Evolutionary conservation across 1,139 yeast species (phyloP).

Genomic region (Zygoascus meyerae): DNA sequence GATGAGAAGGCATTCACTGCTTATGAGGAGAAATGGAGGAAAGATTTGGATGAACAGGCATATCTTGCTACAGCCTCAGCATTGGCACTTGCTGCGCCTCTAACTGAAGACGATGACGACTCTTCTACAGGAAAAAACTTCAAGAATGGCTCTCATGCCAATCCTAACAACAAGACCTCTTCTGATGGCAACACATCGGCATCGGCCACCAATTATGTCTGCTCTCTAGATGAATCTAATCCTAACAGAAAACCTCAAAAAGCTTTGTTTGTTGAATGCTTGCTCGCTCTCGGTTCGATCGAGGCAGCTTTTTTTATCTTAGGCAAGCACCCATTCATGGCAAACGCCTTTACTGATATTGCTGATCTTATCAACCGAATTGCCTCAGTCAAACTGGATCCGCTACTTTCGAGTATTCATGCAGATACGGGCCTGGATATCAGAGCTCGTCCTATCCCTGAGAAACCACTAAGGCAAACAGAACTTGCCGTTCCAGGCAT

Average conservation of each 20-base stretch:
- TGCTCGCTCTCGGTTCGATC: slow-evolving; percentile 58
- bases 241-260: slow-evolving; percentile 28
- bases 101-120: slow-evolving; percentile 51
- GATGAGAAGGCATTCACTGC: slow-evolving; percentile 37
- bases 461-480: slow-evolving; percentile 4
- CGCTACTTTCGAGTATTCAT: slow-evolving; percentile 37
- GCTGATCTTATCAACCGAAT: slow-evolving; percentile 46
- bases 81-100: slow-evolving; percentile 81
- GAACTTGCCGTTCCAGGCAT: slow-evolving; percentile 1
- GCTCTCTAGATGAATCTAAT: slow-evolving; percentile 4
- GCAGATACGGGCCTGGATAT: slow-evolving; percentile 7
- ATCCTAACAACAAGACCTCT: slow-evolving; percentile 15
- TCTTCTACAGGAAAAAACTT: slow-evolving; percentile 11
- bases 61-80: slow-evolving; percentile 69
- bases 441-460: slow-evolving; percentile 1
- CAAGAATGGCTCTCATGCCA: slow-evolving; percentile 11
- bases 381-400: slow-evolving; percentile 47
- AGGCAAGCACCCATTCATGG: slow-evolving; percentile 57
- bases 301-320: slow-evolving; percentile 60
- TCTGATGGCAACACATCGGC: background rate
- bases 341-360: slow-evolving; percentile 50
- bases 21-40: slow-evolving; percentile 45
- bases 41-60: slow-evolving; percentile 55
- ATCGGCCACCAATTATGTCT: slow-evolving; percentile 6
- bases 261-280: slow-evolving; percentile 45